Evolutionary conservation across 306 rosid genomes (phyloP).

Genomic region (Malus sieversii): DNA sequence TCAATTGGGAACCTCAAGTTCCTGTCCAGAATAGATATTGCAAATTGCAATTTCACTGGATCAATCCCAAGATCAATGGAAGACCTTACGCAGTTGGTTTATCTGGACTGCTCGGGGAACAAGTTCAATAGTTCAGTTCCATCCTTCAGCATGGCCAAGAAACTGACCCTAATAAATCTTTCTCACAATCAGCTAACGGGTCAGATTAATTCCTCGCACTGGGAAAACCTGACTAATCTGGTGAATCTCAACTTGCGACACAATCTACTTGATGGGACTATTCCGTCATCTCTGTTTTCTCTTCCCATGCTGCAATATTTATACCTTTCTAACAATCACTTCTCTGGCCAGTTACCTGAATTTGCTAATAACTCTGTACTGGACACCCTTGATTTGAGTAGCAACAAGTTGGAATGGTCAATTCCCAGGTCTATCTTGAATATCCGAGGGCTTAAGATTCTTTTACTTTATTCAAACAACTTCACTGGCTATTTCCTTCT

Average conservation of each 20-base stretch:
- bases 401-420: constrained; percentile 36
- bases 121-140: constrained; percentile 27
- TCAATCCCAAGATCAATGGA: constrained; percentile 13
- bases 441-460: not conserved
- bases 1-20: constrained; percentile 15
- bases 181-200: constrained; percentile 17
- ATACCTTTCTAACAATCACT: constrained; percentile 4
- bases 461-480: constrained; percentile 19
- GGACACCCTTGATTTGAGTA: constrained; percentile 38
- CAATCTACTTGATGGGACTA: constrained; percentile 22
- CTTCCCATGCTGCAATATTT: constrained; percentile 5
- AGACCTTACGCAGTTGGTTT: constrained; percentile 7
- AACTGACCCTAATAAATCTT: constrained; percentile 12
- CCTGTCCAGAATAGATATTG: constrained; percentile 8
- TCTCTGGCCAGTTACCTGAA: not conserved
- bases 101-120: not conserved
- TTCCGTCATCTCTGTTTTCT: constrained; percentile 16
- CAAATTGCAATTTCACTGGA: constrained; percentile 14
- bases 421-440: constrained; percentile 17
- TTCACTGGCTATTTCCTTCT: constrained; percentile 5
- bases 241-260: constrained; percentile 9
- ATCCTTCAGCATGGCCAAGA: constrained; percentile 10
- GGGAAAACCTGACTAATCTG: constrained; percentile 20
- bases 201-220: not conserved
- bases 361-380: constrained; percentile 6